Evolutionary conservation across 495 filamentous ascomycete species (phyloP), one percentile per base, ranked within the genome.

Genomic region (Aspergillus steynii): DNA sequence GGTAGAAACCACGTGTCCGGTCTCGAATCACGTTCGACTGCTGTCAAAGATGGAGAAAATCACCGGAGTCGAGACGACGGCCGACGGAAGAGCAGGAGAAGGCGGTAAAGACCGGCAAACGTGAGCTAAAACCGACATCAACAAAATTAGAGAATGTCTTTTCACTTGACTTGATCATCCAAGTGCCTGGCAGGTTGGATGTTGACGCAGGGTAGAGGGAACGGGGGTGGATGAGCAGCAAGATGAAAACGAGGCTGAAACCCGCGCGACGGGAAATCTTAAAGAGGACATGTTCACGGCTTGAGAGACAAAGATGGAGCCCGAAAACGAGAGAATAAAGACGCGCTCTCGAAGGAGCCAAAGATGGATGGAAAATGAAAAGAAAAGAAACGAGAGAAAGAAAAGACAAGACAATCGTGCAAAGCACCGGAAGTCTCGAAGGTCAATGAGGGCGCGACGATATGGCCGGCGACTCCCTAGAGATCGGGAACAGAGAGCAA

Each of bases 111-210:
- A 61, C 61, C 53, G 69, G 52, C 37, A 55, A 50, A 53, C 46
- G 63, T 65, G 60, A 73, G 76, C 76, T 80, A 80, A 69, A 72
- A 58, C 66, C 63, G 71, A 67, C 56, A 78, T 67, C 50, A 72
- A 76, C 68, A 77, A 77, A 66, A 73, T 77, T 70, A 72, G 71
- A 73, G 53, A 65, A 68, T 57, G 64, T 68, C 68, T 67, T 56
- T 64, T 68, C 50, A 69, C 59, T 56, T 63, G 59, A 64, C 60
- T 10, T 27, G 29, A 15, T 26, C 25, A 50, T 53, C 29, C 10
- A 25, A 53, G 62, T 64, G 60, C 53, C 53, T 63, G 65, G 62
- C 57, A 62, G 58, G 55, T 57, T 55, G 61, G 61, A 62, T 60
- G 59, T 52, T 68, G 64, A 68, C 61, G 61, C 61, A 59, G 56